These are phyloP conservation scores for Phaeotremella skinneri DNA, from an alignment of 768 basidiomycete genomes.

Conservation along the genomic window DNA sequence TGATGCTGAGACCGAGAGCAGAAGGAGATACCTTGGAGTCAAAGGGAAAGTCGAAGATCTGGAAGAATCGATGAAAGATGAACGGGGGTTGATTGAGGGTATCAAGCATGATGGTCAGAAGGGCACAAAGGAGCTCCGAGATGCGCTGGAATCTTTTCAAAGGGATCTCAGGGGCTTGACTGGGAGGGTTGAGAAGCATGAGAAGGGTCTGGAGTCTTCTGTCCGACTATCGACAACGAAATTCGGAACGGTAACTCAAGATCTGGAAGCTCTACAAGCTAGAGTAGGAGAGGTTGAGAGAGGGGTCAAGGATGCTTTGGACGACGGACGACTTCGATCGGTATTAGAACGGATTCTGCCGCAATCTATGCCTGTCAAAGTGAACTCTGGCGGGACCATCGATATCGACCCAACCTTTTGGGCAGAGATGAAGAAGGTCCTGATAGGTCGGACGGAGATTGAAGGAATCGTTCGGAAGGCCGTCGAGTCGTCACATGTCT, in stretches of 20 bases:
- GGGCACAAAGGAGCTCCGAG: conserved; percentile 10
- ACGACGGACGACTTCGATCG: conserved; percentile 44
- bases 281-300: conserved; percentile 44
- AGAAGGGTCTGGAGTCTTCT: neutral
- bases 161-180: conserved; percentile 1
- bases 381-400: conserved; percentile 30
- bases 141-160: neutral
- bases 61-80: conserved; percentile 16
- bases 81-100: conserved; percentile 14
- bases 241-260: conserved; percentile 22
- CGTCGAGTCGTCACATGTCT: conserved; percentile 12
- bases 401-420: conserved; percentile 54
- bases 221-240: conserved; percentile 4
- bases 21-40: conserved; percentile 10
- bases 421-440: conserved; percentile 52
- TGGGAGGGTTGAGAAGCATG: conserved; percentile 12
- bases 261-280: conserved; percentile 28
- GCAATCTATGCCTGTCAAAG: conserved; percentile 48
- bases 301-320: conserved; percentile 39
- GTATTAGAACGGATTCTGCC: conserved; percentile 53
- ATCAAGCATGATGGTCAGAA: conserved; percentile 4
- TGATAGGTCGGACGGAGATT: conserved; percentile 43
- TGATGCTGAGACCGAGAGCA: conserved; percentile 11
- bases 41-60: conserved; percentile 23
- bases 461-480: conserved; percentile 35